phyloP scores from a whole-genome alignment of 2,329 filamentous ascomycete genomes.

The Colletotrichum sp. region DNA sequence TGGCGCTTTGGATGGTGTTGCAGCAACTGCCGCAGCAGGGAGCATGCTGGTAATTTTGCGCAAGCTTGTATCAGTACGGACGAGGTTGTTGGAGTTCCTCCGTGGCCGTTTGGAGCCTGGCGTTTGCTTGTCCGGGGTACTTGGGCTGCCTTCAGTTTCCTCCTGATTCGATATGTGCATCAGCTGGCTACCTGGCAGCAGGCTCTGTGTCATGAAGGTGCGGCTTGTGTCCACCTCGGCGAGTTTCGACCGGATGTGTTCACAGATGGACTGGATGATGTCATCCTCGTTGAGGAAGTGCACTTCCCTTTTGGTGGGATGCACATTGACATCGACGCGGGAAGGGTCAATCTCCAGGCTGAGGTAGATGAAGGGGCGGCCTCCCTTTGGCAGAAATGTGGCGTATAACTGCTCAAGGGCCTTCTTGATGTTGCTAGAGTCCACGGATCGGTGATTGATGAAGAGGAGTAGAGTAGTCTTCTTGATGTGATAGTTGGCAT shows the following conservation, averaged over 20 bases:
- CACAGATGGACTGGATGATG: conserved; percentile 86
- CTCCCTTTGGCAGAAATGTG: conserved; percentile 87
- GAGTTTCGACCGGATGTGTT: conserved; percentile 77
- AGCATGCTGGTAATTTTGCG: conserved; percentile 99
- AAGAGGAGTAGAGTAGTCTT: conserved; percentile 88
- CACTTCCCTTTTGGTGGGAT: conserved; percentile 95
- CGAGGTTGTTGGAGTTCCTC: conserved; percentile 73
- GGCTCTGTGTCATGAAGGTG: conserved; percentile 91
- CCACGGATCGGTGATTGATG: conserved; percentile 95
- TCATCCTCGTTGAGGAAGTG: conserved; percentile 98
- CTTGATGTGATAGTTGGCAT: conserved; percentile 94
- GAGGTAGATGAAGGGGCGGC: conserved; percentile 92
- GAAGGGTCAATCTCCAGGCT: conserved; percentile 91
- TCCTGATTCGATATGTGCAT: conserved; percentile 26
- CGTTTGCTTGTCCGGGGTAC: conserved; percentile 35
- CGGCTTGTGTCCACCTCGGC: conserved; percentile 91
- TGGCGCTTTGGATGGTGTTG: conserved; percentile 16
- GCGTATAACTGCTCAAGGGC: conserved; percentile 90
- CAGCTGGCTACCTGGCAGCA: conserved; percentile 71
- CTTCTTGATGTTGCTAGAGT: conserved; percentile 87
- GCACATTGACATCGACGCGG: conserved; percentile 94
- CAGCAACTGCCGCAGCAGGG: conserved; percentile 51
- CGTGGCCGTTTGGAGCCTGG: conserved; percentile 40
- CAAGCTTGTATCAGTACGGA: conserved; percentile 86
- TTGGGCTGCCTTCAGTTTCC: conserved; percentile 29